Conservation (phyloP, 768 basidiomycete species). For the Pleurotus djamor region DNA sequence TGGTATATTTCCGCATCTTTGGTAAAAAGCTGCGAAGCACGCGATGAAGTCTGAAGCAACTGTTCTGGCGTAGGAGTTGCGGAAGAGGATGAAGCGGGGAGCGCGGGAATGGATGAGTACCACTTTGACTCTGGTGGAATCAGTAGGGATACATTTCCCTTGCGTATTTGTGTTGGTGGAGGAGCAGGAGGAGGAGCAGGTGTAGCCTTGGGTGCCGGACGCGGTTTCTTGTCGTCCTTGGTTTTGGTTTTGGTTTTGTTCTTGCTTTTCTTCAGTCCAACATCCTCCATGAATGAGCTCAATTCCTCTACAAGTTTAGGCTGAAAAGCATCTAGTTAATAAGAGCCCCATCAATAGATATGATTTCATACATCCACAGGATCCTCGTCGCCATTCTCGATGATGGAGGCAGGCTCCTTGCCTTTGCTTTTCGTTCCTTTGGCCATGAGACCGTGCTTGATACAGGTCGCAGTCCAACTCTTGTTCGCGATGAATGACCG, state of each 20-base stretch:
- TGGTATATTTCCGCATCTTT: slow-evolving; percentile 43
- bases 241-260: neutral
- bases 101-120: slow-evolving; percentile 46
- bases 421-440: no score
- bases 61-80: slow-evolving; percentile 35
- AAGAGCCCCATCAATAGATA: no score
- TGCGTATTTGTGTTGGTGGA: no score
- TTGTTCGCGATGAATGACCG: no score
- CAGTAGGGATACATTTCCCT: no score
- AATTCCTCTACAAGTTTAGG: neutral
- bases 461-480: no score
- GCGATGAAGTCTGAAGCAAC: slow-evolving; percentile 41
- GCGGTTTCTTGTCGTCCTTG: neutral
- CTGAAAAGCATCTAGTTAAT: neutral
- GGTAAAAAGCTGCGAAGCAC: slow-evolving; percentile 38
- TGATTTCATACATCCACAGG: no score
- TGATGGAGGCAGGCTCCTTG: no score
- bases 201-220: neutral
- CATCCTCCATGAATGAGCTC: neutral
- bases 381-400: no score
- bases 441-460: no score
- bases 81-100: slow-evolving; percentile 26
- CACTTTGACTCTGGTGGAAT: no score
- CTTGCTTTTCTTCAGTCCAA: neutral
- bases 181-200: slow-evolving; percentile 24